Base-by-base conservation (phyloP, 1,284 basidiomycete genomes). In the Microbotryum lychnidis-dioicae region DNA sequence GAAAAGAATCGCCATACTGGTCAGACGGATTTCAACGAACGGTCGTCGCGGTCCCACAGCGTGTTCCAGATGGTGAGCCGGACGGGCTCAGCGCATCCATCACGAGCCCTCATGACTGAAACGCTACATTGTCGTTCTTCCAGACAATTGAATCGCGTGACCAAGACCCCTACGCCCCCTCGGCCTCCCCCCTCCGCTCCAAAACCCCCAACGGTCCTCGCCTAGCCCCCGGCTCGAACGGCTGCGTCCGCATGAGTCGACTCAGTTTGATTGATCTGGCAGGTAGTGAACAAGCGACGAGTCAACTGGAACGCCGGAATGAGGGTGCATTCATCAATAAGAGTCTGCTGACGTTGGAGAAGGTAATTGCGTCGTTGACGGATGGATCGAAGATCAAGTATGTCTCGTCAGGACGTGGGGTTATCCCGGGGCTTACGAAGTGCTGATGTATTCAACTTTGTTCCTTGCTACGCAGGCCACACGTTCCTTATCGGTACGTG, bases 291-390 rank as follows among this genome's bases (percentile, higher is more conserved):
- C 91, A 88, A 74, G 91, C 92, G 3, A 94, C 92, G 2, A 89
- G 87, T 9, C 90, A 93, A 76, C 92, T 90, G 74, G 91, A 94
- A 62, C 79, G 92, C 57, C 90, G 91, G 27, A 81, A 86, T 57
- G 92, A 97, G 76, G 92, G 92, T 29, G 89, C 87, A 72, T 93
- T 91, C 73, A 97, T 96, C 76, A 94, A 94, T 70, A 90, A 87
- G 12, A 87, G 89, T 76, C 79, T 96, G 61, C 80, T 96, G 21
- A 94, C 91, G 1, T 82, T 96, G 10, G 91, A 91, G 42, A 84
- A 85, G 14, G 91, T 94, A 67, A 94, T 96, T 66, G 84, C 85
- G 0, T 92, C 89, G 8, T 78, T 94, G 4, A 89, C 87, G 2
- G 91, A 93, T 70, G 88, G 91, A 0, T 88, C 87, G 75, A 81